These are phyloP conservation scores for Rhytidhysteron rufulum DNA, from an alignment of 2,329 filamentous ascomycete species.

Conservation along the genomic window DNA sequence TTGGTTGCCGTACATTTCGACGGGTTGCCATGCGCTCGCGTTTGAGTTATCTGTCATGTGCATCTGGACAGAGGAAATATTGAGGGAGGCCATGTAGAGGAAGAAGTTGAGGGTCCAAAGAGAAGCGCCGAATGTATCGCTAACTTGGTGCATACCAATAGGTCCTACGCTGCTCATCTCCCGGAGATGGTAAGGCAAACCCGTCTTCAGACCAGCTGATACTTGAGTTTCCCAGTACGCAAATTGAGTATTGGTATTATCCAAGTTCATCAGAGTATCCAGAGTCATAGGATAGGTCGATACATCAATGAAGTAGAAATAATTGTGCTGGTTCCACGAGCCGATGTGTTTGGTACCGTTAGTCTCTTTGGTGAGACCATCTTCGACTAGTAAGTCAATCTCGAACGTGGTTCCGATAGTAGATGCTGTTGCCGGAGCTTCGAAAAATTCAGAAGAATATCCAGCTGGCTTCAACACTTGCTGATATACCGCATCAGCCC, in stretches of 20 bases:
- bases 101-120: constrained; percentile 53
- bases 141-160: constrained; percentile 44
- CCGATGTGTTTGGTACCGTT: constrained; percentile 38
- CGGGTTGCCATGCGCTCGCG: constrained; percentile 49
- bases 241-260: constrained; percentile 47
- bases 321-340: constrained; percentile 53
- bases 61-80: constrained; percentile 47
- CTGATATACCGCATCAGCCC: constrained; percentile 42
- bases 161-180: constrained; percentile 52
- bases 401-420: constrained; percentile 51
- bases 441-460: constrained; percentile 44
- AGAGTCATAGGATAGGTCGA: constrained; percentile 43
- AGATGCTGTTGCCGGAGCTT: constrained; percentile 47
- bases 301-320: constrained; percentile 51
- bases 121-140: constrained; percentile 48
- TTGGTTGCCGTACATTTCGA: constrained; percentile 35
- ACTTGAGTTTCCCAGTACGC: constrained; percentile 45
- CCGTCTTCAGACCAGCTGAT: constrained; percentile 37
- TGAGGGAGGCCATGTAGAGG: constrained; percentile 46
- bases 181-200: constrained; percentile 46
- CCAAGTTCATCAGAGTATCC: constrained; percentile 43
- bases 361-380: constrained; percentile 36
- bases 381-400: constrained; percentile 38
- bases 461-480: constrained; percentile 42
- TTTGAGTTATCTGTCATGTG: constrained; percentile 55